phyloP scores from a whole-genome alignment of 108 stramenopile genomes.

The Craspedostauros australis region DNA sequence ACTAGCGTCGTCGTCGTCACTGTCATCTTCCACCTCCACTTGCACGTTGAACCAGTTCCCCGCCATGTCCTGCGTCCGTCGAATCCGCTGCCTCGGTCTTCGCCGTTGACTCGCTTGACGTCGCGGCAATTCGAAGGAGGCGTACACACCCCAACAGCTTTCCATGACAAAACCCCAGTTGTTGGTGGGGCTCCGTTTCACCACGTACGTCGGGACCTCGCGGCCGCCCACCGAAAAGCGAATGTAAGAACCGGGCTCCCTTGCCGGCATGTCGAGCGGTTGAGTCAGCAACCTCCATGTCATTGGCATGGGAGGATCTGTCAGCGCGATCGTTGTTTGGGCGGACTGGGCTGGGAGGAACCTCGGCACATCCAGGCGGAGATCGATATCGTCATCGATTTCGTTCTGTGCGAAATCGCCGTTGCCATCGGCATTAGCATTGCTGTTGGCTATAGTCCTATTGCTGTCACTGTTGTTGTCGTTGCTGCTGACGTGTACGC shows the following conservation, averaged over 20 bases:
- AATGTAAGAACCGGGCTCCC: constrained; percentile 64
- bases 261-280: constrained; percentile 58
- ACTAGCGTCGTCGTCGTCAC: constrained; percentile 18
- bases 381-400: not conserved
- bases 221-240: constrained; percentile 65
- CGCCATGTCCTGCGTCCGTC: constrained; percentile 38
- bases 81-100: constrained; percentile 19
- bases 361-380: not conserved
- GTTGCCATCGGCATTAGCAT: not conserved
- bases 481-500: not conserved
- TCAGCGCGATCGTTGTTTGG: not conserved
- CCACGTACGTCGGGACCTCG: constrained; percentile 74
- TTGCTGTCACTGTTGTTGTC: not conserved
- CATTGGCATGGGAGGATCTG: constrained; percentile 33
- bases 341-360: not conserved
- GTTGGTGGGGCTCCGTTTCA: constrained; percentile 54
- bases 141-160: constrained; percentile 71
- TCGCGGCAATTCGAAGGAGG: constrained; percentile 46
- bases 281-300: constrained; percentile 58
- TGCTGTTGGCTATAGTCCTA: not conserved
- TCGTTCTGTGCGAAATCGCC: too few relatives aligned
- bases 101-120: not conserved
- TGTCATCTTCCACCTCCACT: constrained; percentile 17
- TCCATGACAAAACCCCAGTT: constrained; percentile 85
- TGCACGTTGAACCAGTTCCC: constrained; percentile 27